phyloP scores from a whole-genome alignment of 306 rosid genomes.

The Herpetospermum pedunculosum region DNA sequence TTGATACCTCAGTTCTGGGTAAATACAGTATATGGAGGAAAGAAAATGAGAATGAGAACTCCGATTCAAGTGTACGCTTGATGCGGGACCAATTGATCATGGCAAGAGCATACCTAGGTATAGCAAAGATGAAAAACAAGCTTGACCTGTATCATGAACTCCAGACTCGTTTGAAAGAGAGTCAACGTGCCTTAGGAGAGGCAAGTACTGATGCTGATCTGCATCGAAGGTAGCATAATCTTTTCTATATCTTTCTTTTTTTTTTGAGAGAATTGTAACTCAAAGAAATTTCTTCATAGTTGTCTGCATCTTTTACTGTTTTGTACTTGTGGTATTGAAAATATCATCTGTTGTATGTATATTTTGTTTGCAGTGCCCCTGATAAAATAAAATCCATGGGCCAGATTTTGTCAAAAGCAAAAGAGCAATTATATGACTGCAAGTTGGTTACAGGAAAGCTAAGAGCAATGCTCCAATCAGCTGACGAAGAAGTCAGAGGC shows the following conservation, averaged over 20 bases:
- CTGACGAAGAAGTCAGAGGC: slow-evolving; percentile 85
- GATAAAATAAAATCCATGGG: slow-evolving; percentile 71
- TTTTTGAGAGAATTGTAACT: neutral
- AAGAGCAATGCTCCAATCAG: slow-evolving; percentile 92
- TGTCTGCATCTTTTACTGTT: neutral
- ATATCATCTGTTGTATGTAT: slow-evolving; percentile 9
- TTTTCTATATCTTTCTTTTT: neutral
- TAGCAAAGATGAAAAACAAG: slow-evolving; percentile 67
- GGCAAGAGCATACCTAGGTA: slow-evolving; percentile 80
- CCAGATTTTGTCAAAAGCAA: slow-evolving; percentile 70
- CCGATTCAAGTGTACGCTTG: slow-evolving; percentile 71
- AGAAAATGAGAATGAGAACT: slow-evolving; percentile 76
- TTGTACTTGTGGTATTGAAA: neutral
- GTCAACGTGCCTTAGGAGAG: slow-evolving; percentile 76
- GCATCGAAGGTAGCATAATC: slow-evolving; percentile 42
- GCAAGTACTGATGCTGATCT: slow-evolving; percentile 62
- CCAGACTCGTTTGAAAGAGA: slow-evolving; percentile 51
- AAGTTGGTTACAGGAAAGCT: slow-evolving; percentile 76
- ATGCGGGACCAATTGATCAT: slow-evolving; percentile 91
- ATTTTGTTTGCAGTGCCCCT: slow-evolving; percentile 48
- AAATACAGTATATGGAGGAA: slow-evolving; percentile 97
- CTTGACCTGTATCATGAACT: slow-evolving; percentile 55
- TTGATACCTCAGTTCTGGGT: slow-evolving; percentile 78
- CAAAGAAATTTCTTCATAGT: neutral
- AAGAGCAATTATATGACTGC: slow-evolving; percentile 85